These are phyloP conservation scores for Anthoceros angustus DNA, from an alignment of 225 moss, liverwort and hornwort genomes.

Conservation along the genomic window DNA sequence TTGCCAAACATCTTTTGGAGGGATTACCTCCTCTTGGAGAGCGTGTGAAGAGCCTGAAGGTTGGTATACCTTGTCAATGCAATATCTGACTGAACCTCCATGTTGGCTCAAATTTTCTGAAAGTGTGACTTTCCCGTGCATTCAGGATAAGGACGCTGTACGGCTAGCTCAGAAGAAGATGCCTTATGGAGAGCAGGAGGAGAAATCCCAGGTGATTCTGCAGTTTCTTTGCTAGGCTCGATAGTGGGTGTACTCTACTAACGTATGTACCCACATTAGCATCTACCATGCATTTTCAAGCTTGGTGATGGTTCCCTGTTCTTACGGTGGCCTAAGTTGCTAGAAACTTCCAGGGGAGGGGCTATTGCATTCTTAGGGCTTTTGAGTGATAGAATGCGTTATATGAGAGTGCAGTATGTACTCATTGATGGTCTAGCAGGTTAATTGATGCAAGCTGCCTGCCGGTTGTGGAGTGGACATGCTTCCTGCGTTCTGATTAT, in stretches of 20 bases:
- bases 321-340: too few relatives aligned
- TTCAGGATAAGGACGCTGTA: constrained; percentile 50
- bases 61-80: neutral
- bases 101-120: neutral
- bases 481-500: too few relatives aligned
- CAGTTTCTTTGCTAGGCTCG: neutral
- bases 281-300: too few relatives aligned
- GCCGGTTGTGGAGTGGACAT: too few relatives aligned
- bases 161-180: constrained; percentile 83
- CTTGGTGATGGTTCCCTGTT: too few relatives aligned
- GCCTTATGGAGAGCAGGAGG: constrained; percentile 81
- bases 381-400: too few relatives aligned
- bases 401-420: too few relatives aligned
- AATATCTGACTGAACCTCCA: neutral
- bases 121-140: neutral
- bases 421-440: too few relatives aligned
- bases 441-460: too few relatives aligned
- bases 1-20: constrained; percentile 53
- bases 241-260: neutral
- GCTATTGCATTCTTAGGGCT: too few relatives aligned
- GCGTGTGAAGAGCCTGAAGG: constrained; percentile 51
- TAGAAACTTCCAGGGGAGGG: too few relatives aligned
- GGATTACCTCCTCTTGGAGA: constrained; percentile 71
- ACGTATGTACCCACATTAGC: neutral
- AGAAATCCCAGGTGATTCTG: constrained; percentile 48